phyloP scores from a whole-genome alignment of 116 monocot genomes.

The Cymodocea nodosa region DNA sequence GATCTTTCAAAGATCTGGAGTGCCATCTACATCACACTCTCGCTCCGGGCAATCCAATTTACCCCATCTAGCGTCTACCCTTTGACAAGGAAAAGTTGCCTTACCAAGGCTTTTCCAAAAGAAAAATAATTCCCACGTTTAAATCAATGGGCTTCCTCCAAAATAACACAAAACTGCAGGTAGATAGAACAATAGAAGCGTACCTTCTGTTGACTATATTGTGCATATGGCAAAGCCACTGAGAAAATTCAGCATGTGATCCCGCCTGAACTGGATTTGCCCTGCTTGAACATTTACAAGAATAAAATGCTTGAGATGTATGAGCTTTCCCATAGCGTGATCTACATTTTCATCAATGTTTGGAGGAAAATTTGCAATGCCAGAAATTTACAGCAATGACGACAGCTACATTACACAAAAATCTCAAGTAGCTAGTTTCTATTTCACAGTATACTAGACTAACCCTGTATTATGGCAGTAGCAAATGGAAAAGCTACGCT shows the following conservation, averaged over 20 bases:
- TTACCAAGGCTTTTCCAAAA: constrained; percentile 73
- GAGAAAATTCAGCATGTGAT: constrained; percentile 74
- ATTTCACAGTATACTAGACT: no score
- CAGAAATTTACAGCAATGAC: no score
- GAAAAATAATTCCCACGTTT: neutral
- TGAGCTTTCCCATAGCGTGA: neutral
- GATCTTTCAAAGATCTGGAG: constrained; percentile 4
- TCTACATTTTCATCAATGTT: no score
- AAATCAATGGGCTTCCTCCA: neutral
- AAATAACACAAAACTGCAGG: neutral
- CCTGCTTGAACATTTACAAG: constrained; percentile 16
- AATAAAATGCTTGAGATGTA: neutral
- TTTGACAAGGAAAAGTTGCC: constrained; percentile 60
- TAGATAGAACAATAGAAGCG: neutral
- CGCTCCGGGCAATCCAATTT: constrained; percentile 74
- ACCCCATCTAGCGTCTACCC: constrained; percentile 87
- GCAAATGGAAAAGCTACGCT: no score
- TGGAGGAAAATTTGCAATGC: no score
- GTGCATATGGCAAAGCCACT: constrained; percentile 88
- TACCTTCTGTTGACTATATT: constrained; percentile 94
- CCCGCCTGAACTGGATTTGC: constrained; percentile 82
- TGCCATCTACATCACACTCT: constrained; percentile 58
- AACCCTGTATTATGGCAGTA: no score
- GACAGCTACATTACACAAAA: no score
- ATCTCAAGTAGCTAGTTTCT: no score